Percentiles rank a stretch among this genome's conserved stretches.
These are phyloP conservation scores for Berberis thunbergii DNA, from an alignment of 164 flowering plant genomes.

Conservation along the genomic window DNA sequence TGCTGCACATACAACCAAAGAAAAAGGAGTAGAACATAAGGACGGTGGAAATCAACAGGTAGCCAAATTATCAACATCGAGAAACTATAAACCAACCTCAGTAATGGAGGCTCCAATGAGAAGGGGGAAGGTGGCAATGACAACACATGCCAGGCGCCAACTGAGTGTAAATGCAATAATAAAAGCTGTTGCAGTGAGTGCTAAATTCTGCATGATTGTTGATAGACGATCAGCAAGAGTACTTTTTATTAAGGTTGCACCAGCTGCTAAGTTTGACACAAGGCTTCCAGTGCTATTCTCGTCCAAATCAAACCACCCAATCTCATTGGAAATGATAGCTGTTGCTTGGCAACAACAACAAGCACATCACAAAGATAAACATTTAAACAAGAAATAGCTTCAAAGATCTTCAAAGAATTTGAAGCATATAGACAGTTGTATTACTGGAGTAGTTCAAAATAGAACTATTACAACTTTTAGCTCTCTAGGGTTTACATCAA, in stretches of 20 bases:
- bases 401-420: no score
- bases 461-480: no score
- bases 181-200: constrained; percentile 60
- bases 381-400: not conserved
- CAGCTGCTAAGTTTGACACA: constrained; percentile 50
- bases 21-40: not conserved
- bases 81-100: not conserved
- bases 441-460: no score
- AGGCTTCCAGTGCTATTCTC: constrained; percentile 54
- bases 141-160: not conserved
- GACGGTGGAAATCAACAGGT: not conserved
- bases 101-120: not conserved
- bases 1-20: constrained; percentile 31
- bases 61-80: not conserved
- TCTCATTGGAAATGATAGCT: constrained; percentile 74
- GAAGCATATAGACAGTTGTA: no score
- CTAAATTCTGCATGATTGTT: constrained; percentile 56
- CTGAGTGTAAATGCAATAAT: constrained; percentile 45
- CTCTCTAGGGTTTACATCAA: no score
- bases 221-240: constrained; percentile 66
- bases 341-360: constrained; percentile 13
- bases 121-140: not conserved
- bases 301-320: constrained; percentile 79
- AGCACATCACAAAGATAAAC: not conserved
- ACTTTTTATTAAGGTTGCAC: constrained; percentile 59